These are phyloP conservation scores for Aaosphaeria pasadenensis DNA, from an alignment of 2,329 filamentous ascomycete species.

Conservation along the genomic window DNA sequence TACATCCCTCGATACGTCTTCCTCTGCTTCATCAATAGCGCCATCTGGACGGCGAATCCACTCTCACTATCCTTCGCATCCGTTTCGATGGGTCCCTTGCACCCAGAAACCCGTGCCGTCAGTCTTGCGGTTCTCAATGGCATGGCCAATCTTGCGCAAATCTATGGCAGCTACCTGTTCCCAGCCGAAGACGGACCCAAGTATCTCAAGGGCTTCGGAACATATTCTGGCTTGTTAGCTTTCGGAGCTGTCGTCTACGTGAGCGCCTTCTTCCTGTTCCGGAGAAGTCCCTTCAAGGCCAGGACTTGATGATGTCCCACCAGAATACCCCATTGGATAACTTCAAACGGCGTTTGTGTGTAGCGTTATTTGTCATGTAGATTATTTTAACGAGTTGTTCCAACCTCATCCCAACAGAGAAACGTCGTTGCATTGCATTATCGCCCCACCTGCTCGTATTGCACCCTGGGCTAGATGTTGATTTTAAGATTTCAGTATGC, in stretches of 20 bases:
- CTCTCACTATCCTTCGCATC: conserved; percentile 18
- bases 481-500: no score
- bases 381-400: no score
- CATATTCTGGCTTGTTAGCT: conserved; percentile 17
- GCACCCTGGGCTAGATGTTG: no score
- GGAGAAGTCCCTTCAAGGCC: conserved; percentile 14
- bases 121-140: conserved; percentile 19
- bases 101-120: conserved; percentile 20
- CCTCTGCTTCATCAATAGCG: conserved; percentile 22
- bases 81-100: conserved; percentile 15
- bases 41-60: conserved; percentile 23
- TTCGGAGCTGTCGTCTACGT: conserved; percentile 18
- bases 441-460: no score
- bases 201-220: conserved; percentile 18
- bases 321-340: no score
- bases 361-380: no score
- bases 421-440: no score
- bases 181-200: conserved; percentile 17
- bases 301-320: conserved; percentile 1
- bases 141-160: conserved; percentile 19
- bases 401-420: no score
- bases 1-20: conserved; percentile 23
- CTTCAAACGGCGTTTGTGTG: no score
- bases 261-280: conserved; percentile 16
- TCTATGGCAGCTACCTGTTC: conserved; percentile 20